These are phyloP conservation scores for Kwoniella sp. DNA, from an alignment of 768 basidiomycete genomes.

Conservation along the genomic window DNA sequence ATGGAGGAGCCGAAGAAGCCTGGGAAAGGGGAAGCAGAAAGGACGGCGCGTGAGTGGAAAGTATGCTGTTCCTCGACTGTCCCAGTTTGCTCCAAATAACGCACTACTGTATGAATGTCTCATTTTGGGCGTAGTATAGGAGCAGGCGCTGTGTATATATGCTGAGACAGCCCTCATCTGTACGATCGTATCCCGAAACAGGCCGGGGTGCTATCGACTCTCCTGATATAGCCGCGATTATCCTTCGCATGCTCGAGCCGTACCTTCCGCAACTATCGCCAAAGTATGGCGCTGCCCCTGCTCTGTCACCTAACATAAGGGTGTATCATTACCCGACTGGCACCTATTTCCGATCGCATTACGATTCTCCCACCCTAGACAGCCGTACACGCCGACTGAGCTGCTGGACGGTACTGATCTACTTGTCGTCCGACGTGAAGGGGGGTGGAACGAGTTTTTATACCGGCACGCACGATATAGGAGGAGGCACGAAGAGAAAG, in stretches of 20 bases:
- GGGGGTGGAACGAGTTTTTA: slow-evolving; percentile 46
- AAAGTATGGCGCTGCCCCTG: not conserved
- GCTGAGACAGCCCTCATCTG: not conserved
- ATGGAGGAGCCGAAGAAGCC: slow-evolving; percentile 34
- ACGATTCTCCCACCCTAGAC: slow-evolving; percentile 35
- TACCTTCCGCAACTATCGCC: slow-evolving; percentile 21
- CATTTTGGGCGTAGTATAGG: not conserved
- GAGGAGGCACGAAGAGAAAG: slow-evolving; percentile 6
- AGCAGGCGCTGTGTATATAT: too few relatives aligned
- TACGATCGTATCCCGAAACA: slow-evolving; percentile 1
- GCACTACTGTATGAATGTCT: too few relatives aligned
- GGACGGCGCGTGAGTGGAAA: slow-evolving; percentile 37
- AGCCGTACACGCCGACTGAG: slow-evolving; percentile 14
- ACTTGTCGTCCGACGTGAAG: slow-evolving; percentile 22
- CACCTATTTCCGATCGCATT: slow-evolving; percentile 33
- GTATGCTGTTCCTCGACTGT: slow-evolving; percentile 1
- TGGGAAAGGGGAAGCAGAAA: slow-evolving; percentile 39
- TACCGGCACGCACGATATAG: slow-evolving; percentile 4
- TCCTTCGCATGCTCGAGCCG: slow-evolving; percentile 22
- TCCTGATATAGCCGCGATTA: slow-evolving; percentile 22
- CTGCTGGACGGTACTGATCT: slow-evolving; percentile 40
- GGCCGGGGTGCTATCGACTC: slow-evolving; percentile 26
- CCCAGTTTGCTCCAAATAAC: too few relatives aligned
- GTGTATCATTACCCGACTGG: slow-evolving; percentile 36
- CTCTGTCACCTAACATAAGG: slow-evolving; percentile 36